Evolutionary conservation across 1,139 yeast genomes (phyloP).

Genomic region (Pichia sp.): DNA sequence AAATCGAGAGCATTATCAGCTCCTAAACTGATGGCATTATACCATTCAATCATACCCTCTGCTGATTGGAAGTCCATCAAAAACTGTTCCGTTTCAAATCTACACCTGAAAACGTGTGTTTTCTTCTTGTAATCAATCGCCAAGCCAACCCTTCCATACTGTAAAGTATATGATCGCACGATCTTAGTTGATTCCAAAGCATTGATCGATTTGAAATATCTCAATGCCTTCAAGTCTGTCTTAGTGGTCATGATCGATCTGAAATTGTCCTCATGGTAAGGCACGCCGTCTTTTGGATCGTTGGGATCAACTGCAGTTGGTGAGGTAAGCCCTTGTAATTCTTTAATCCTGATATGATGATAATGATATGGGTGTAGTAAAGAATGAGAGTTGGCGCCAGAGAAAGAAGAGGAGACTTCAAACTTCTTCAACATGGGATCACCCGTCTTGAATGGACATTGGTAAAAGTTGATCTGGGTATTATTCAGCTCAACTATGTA

Average conservation of each 20-base stretch:
- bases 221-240: constrained; percentile 35
- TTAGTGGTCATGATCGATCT: constrained; percentile 28
- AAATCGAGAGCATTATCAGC: constrained; percentile 61
- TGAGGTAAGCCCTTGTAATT: constrained; percentile 1
- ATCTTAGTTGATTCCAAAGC: constrained; percentile 31
- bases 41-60: constrained; percentile 61
- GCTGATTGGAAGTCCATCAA: constrained; percentile 47
- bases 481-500: constrained; percentile 62
- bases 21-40: constrained; percentile 50
- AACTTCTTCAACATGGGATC: constrained; percentile 9
- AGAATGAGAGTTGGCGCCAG: constrained; percentile 10
- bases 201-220: constrained; percentile 28
- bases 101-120: constrained; percentile 48
- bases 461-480: constrained; percentile 64
- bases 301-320: constrained; percentile 6
- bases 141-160: constrained; percentile 60
- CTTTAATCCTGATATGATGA: constrained; percentile 11
- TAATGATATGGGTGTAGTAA: constrained; percentile 16
- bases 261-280: constrained; percentile 23
- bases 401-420: constrained; percentile 10
- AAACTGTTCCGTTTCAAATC: constrained; percentile 66
- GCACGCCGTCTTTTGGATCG: neutral
- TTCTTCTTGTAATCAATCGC: constrained; percentile 64
- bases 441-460: constrained; percentile 6
- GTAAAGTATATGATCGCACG: constrained; percentile 56